Evolutionary conservation across 768 basidiomycete species (phyloP).

Genomic region (Megacollybia marginata): DNA sequence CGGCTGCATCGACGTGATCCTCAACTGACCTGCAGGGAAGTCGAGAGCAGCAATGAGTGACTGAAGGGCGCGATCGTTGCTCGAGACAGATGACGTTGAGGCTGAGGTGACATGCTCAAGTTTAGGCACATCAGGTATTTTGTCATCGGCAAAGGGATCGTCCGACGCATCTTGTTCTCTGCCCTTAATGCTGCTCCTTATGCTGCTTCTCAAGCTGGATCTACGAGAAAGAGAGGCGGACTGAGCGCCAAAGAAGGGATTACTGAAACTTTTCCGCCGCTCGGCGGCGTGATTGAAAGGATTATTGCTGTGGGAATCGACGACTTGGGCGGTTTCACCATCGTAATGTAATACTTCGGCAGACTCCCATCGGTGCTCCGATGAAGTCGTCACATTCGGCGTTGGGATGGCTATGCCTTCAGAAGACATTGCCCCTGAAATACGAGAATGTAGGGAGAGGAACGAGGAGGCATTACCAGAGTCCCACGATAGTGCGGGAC

Average conservation of each 20-base stretch:
- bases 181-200: slow-evolving; percentile 12
- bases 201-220: neutral
- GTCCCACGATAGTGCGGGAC: slow-evolving; percentile 41
- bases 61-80: slow-evolving; percentile 47
- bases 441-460: slow-evolving; percentile 37
- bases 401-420: slow-evolving; percentile 52
- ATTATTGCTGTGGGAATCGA: slow-evolving; percentile 24
- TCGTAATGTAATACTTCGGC: slow-evolving; percentile 53
- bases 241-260: slow-evolving; percentile 21
- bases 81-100: slow-evolving; percentile 32
- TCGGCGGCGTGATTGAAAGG: slow-evolving; percentile 15
- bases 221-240: slow-evolving; percentile 15
- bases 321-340: slow-evolving; percentile 21
- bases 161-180: slow-evolving; percentile 21
- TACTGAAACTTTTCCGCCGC: slow-evolving; percentile 30
- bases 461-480: slow-evolving; percentile 42
- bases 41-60: slow-evolving; percentile 67
- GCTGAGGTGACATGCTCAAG: slow-evolving; percentile 21
- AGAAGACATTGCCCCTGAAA: slow-evolving; percentile 39
- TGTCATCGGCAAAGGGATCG: slow-evolving; percentile 39
- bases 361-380: slow-evolving; percentile 60
- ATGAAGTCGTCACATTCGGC: slow-evolving; percentile 43
- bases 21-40: slow-evolving; percentile 37
- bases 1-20: slow-evolving; percentile 55
- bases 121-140: slow-evolving; percentile 21